A percentile compares a stretch with the other conserved stretches of the same genome.
These are phyloP conservation scores for Gigaspora rosea DNA, from an alignment of 192 early-diverging fungal genomes.

Conservation along the genomic window DNA sequence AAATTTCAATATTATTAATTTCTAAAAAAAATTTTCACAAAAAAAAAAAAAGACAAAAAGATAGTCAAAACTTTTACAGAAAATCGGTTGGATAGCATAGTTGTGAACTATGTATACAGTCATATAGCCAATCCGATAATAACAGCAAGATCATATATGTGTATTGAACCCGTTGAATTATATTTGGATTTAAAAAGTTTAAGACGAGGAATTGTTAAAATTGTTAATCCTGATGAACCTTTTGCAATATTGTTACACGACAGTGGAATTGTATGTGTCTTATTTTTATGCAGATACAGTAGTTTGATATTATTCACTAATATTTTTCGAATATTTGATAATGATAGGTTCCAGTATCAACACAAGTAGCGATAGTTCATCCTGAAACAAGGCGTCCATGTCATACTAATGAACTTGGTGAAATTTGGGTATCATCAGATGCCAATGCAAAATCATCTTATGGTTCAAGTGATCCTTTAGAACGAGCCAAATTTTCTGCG, in stretches of 20 bases:
- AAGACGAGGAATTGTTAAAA: conserved; percentile 65
- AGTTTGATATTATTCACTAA: background rate
- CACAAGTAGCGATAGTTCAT: conserved; percentile 84
- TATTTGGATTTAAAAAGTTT: conserved; percentile 65
- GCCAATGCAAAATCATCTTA: conserved; percentile 53
- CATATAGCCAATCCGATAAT: conserved; percentile 78
- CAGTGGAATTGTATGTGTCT: conserved; percentile 60
- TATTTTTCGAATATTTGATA: background rate
- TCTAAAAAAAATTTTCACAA: background rate
- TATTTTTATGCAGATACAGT: background rate
- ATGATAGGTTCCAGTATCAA: conserved; percentile 66
- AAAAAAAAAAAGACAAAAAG: conserved; percentile 44
- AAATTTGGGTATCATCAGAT: conserved; percentile 83
- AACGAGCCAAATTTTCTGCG: conserved; percentile 45
- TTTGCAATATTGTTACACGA: conserved; percentile 64
- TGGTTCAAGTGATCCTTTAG: conserved; percentile 40
- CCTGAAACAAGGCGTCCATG: conserved; percentile 72
- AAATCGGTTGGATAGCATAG: conserved; percentile 66
- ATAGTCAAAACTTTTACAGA: conserved; percentile 60
- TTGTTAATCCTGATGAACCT: conserved; percentile 52
- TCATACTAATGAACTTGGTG: conserved; percentile 71
- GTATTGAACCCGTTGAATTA: conserved; percentile 66
- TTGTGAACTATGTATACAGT: conserved; percentile 75
- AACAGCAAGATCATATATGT: conserved; percentile 79
- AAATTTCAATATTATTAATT: too few relatives aligned